phyloP scores from a whole-genome alignment of 2,329 filamentous ascomycete genomes.

The Trichoderma semiorbis region DNA sequence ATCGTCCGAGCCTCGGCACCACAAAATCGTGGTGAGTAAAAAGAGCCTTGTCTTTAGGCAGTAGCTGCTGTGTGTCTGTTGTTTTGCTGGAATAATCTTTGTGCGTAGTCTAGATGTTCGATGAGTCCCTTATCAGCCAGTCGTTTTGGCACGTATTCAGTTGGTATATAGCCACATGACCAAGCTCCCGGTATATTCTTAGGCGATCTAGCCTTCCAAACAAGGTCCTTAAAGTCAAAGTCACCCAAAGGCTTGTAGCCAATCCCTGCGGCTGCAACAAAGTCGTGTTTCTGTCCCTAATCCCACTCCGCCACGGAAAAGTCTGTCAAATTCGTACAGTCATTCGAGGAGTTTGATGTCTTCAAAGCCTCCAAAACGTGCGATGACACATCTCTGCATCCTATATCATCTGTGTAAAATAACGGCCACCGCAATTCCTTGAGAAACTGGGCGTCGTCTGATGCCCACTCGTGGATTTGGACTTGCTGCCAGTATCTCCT shows the following conservation, averaged over 20 bases:
- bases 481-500: neutral
- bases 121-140: too few relatives aligned
- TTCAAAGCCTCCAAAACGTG: neutral
- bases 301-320: neutral
- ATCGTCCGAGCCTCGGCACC: too few relatives aligned
- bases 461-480: neutral
- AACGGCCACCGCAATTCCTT: neutral
- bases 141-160: too few relatives aligned
- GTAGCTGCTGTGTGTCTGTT: too few relatives aligned
- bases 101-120: too few relatives aligned
- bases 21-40: too few relatives aligned
- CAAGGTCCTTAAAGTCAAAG: neutral
- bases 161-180: neutral
- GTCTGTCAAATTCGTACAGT: rapidly evolving
- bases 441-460: neutral
- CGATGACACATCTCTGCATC: rapidly evolving
- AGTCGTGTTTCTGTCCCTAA: neutral
- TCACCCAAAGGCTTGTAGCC: too few relatives aligned
- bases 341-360: neutral
- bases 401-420: neutral
- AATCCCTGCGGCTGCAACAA: neutral
- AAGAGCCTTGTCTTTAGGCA: too few relatives aligned
- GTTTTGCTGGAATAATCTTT: too few relatives aligned
- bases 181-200: neutral
- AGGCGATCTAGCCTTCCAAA: neutral